phyloP scores from a whole-genome alignment of 176 grass and related monocot species.

The Coix lacrymajobi region DNA sequence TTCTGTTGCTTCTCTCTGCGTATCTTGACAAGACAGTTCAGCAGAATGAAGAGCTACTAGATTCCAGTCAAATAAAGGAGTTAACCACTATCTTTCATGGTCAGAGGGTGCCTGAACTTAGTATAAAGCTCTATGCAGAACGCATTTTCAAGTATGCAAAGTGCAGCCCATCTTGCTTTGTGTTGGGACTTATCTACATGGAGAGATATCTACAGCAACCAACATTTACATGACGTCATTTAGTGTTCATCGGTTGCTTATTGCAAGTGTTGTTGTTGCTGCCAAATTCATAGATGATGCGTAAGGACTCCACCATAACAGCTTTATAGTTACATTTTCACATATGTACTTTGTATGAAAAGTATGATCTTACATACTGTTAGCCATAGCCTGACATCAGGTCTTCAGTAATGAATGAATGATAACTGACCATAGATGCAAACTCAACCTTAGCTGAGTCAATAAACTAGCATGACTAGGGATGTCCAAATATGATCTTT shows the following conservation, averaged over 20 bases:
- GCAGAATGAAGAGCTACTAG: conserved; percentile 53
- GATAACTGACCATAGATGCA: not conserved
- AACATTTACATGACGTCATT: conserved; percentile 57
- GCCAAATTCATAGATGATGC: conserved; percentile 94
- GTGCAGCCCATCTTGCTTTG: conserved; percentile 92
- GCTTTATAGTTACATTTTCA: not conserved
- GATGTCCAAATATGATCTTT: not conserved
- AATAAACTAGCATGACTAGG: not conserved
- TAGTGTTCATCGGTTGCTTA: conserved; percentile 76
- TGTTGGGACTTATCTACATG: conserved; percentile 81
- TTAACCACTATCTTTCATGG: conserved; percentile 65
- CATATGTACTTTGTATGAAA: not conserved
- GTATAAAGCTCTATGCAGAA: conserved; percentile 72
- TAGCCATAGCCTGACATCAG: not conserved
- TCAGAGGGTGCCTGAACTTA: conserved; percentile 62
- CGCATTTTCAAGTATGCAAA: conserved; percentile 91
- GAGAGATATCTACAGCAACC: conserved; percentile 85
- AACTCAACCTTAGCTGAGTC: not conserved
- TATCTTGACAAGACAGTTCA: conserved; percentile 61
- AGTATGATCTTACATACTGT: not conserved
- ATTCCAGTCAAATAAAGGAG: conserved; percentile 45
- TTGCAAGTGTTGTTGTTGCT: conserved; percentile 75
- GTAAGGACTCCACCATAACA: conserved; percentile 36
- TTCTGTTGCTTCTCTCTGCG: conserved; percentile 58
- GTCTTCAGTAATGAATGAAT: not conserved